Evolutionary conservation across 163 green algal species (phyloP).

Genomic region (Coccomyxa subellipsoidea): DNA sequence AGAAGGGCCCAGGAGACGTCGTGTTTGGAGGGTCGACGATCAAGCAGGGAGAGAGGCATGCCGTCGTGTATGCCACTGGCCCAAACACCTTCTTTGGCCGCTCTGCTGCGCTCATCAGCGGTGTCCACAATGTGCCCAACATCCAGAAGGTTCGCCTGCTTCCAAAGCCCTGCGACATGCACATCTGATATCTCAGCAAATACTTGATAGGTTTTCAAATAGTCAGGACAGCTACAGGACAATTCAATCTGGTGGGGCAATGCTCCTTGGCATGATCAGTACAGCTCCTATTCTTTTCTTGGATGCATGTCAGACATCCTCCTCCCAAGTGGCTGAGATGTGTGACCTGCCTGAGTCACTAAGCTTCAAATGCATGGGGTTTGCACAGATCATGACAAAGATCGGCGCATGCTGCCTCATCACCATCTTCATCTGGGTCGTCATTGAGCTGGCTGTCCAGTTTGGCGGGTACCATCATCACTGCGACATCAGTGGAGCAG

Average conservation of each 20-base stretch:
- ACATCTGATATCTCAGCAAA: too few species aligned
- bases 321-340: too few species aligned
- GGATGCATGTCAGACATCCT: too few species aligned
- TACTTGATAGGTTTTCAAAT: too few species aligned
- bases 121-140: constrained; percentile 76
- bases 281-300: too few species aligned
- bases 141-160: constrained; percentile 41
- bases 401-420: constrained; percentile 68
- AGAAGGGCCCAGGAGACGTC: constrained; percentile 79
- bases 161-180: background rate
- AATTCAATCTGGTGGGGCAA: too few species aligned
- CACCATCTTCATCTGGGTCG: constrained; percentile 70
- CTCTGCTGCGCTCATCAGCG: constrained; percentile 55
- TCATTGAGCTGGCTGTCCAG: constrained; percentile 77
- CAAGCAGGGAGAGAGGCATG: constrained; percentile 70
- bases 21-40: constrained; percentile 79
- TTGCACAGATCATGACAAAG: constrained; percentile 47
- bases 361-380: too few species aligned
- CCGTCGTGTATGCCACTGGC: constrained; percentile 62
- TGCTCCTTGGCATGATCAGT: too few species aligned
- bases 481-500: constrained; percentile 63
- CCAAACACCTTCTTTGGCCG: constrained; percentile 87
- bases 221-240: too few species aligned
- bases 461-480: constrained; percentile 66
- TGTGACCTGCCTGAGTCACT: too few species aligned